A percentile compares a stretch with the other conserved stretches of the same genome.
Conservation (phyloP, 495 filamentous ascomycete genomes). For the Annulohypoxylon moriforme region DNA sequence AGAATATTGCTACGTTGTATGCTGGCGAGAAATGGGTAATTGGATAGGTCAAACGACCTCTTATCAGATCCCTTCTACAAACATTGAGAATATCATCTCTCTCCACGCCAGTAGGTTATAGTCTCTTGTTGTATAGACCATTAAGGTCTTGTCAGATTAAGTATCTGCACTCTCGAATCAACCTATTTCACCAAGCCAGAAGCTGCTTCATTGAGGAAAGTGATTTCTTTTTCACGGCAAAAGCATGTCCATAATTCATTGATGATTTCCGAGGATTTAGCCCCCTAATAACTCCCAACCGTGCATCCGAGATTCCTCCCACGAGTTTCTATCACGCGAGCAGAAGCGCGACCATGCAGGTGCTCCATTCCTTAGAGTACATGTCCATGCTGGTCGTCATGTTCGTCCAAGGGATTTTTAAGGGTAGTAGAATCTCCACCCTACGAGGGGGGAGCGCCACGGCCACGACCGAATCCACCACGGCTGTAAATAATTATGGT, state of each 20-base stretch:
- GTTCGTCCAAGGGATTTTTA: constrained; percentile 55
- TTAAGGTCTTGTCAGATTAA: constrained; percentile 2
- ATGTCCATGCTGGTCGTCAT: constrained; percentile 60
- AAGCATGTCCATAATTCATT: constrained; percentile 54
- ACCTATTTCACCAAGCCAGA: constrained; percentile 27
- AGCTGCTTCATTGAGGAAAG: constrained; percentile 24
- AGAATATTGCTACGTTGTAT: not conserved
- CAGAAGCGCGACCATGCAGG: constrained; percentile 59
- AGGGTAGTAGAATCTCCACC: constrained; percentile 49
- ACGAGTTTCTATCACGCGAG: constrained; percentile 63
- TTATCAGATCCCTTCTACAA: not conserved
- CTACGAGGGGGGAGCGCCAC: constrained; percentile 77
- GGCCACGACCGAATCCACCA: constrained; percentile 93
- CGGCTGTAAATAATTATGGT: constrained; percentile 66
- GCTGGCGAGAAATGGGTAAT: not conserved
- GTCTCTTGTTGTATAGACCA: constrained; percentile 3
- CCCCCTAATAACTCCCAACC: constrained; percentile 56
- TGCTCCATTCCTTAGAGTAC: constrained; percentile 63
- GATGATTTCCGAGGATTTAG: constrained; percentile 54
- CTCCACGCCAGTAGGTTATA: not conserved
- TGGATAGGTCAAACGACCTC: not conserved
- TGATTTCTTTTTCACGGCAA: constrained; percentile 43
- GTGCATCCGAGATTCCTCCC: constrained; percentile 55
- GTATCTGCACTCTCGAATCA: constrained; percentile 17
- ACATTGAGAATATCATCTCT: not conserved